Percentiles rank a stretch among this genome's conserved stretches.
These are phyloP conservation scores for Sordariomycetes sp. DNA, from an alignment of 2,329 filamentous ascomycete species.

Conservation along the genomic window DNA sequence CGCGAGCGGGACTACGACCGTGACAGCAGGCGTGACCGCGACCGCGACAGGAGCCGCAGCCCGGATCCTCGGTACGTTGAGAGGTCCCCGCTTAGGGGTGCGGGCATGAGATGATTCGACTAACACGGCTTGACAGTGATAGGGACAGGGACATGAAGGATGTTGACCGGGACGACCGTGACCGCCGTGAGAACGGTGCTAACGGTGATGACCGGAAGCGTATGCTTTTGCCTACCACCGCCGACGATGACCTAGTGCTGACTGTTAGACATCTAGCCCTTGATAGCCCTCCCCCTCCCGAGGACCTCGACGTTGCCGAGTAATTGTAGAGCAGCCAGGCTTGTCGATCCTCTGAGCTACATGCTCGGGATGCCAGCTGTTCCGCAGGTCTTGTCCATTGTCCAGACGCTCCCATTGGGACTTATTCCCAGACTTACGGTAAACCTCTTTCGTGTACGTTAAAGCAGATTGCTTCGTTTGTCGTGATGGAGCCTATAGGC, in stretches of 20 bases:
- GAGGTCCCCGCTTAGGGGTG: background rate
- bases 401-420: background rate
- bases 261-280: slow-evolving; percentile 30
- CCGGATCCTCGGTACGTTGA: slow-evolving; percentile 46
- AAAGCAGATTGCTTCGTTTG: background rate
- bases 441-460: background rate
- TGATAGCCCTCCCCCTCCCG: slow-evolving; percentile 76
- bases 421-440: background rate
- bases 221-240: slow-evolving; percentile 14
- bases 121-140: slow-evolving; percentile 23
- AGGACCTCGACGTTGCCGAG: slow-evolving; percentile 94
- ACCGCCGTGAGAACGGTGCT: slow-evolving; percentile 64
- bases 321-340: slow-evolving; percentile 18
- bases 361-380: background rate
- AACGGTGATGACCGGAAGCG: slow-evolving; percentile 85
- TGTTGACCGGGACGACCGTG: slow-evolving; percentile 56
- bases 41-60: slow-evolving; percentile 67
- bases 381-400: background rate
- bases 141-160: slow-evolving; percentile 49
- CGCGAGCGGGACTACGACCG: slow-evolving; percentile 65
- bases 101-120: background rate
- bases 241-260: slow-evolving; percentile 10
- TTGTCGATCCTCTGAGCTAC: background rate
- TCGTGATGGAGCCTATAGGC: background rate
- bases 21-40: slow-evolving; percentile 56